These are phyloP conservation scores for Cenchrus americanus DNA, from an alignment of 176 grass and related monocot genomes.

Conservation along the genomic window DNA sequence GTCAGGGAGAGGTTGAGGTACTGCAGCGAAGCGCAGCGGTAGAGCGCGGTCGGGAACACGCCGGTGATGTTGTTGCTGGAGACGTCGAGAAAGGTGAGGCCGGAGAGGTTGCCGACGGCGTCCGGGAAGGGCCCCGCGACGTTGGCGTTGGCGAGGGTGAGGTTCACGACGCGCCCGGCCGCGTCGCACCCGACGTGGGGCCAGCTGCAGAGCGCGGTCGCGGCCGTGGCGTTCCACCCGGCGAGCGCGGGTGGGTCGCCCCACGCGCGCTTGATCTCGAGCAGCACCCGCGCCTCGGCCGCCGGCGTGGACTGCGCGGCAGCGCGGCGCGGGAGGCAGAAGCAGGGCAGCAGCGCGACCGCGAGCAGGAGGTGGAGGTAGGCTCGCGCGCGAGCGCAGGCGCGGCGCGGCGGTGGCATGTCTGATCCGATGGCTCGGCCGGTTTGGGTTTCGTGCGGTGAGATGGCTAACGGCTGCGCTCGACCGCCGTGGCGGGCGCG, in stretches of 20 bases:
- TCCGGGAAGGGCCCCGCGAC: constrained; percentile 46
- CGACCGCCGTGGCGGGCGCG: constrained; percentile 7
- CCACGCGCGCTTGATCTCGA: constrained; percentile 63
- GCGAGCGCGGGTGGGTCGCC: constrained; percentile 46
- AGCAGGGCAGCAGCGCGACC: constrained; percentile 4
- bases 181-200: constrained; percentile 46
- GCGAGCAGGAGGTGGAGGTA: constrained; percentile 23
- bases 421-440: not conserved
- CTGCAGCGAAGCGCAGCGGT: constrained; percentile 46
- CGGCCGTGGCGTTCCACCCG: constrained; percentile 41
- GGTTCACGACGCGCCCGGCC: constrained; percentile 34
- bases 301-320: constrained; percentile 32
- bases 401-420: constrained; percentile 38
- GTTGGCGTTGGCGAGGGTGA: constrained; percentile 34
- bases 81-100: constrained; percentile 57
- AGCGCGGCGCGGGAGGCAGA: not conserved
- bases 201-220: constrained; percentile 60
- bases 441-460: not conserved
- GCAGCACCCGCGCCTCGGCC: constrained; percentile 47
- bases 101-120: constrained; percentile 53
- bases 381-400: not conserved
- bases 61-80: constrained; percentile 50
- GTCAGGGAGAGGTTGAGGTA: constrained; percentile 60
- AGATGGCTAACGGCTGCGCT: not conserved
- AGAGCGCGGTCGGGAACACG: constrained; percentile 47